phyloP scores from a whole-genome alignment of 768 basidiomycete genomes.

The Amanita rimosa region DNA sequence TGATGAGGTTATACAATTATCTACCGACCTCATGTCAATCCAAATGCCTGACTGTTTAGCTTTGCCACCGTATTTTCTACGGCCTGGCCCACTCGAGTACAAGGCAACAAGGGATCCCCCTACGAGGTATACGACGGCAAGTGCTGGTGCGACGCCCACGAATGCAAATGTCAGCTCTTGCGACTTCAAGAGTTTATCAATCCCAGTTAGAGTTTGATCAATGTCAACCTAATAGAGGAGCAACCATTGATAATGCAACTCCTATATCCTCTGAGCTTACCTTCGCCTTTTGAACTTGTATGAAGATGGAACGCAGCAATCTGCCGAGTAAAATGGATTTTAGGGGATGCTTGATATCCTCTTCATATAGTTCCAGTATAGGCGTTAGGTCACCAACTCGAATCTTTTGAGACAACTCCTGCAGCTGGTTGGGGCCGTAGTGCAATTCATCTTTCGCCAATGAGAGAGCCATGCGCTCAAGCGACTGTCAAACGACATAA shows the following conservation, averaged over 20 bases:
- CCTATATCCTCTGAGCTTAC: slow-evolving; percentile 22
- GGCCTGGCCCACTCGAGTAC: slow-evolving; percentile 37
- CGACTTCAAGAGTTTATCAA: slow-evolving; percentile 88
- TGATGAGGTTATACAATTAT: background rate
- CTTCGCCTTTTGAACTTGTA: slow-evolving; percentile 95
- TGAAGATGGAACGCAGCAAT: slow-evolving; percentile 72
- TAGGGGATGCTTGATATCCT: slow-evolving; percentile 82
- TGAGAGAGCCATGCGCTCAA: slow-evolving; percentile 87
- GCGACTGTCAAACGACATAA: slow-evolving; percentile 39
- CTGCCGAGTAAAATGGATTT: slow-evolving; percentile 73
- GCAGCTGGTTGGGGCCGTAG: slow-evolving; percentile 54
- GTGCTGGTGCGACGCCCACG: slow-evolving; percentile 86
- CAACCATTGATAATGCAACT: background rate
- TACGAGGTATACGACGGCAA: slow-evolving; percentile 66
- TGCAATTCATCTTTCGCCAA: slow-evolving; percentile 74
- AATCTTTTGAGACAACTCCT: slow-evolving; percentile 51
- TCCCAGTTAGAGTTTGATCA: slow-evolving; percentile 80
- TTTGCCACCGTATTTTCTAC: slow-evolving; percentile 47
- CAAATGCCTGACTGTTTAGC: slow-evolving; percentile 45
- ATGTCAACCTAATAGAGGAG: slow-evolving; percentile 65
- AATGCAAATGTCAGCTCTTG: slow-evolving; percentile 96
- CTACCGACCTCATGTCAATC: slow-evolving; percentile 53
- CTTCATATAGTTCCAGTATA: slow-evolving; percentile 81
- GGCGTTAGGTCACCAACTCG: slow-evolving; percentile 77
- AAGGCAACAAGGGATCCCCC: slow-evolving; percentile 41